Evolutionary conservation across 2,329 filamentous ascomycete genomes (phyloP).

Genomic region (Xylaria sp.): DNA sequence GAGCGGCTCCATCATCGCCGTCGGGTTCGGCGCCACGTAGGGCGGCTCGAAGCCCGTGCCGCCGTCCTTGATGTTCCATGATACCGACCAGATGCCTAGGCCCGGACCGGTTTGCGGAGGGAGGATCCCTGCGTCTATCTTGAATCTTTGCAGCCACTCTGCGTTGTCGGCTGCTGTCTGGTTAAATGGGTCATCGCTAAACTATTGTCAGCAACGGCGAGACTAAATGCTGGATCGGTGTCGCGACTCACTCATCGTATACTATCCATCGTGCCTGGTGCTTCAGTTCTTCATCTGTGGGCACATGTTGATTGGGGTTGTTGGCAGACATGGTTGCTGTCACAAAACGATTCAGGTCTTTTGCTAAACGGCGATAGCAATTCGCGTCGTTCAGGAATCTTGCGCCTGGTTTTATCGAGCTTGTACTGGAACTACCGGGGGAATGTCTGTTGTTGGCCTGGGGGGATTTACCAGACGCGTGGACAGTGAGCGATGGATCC

Average conservation of each 20-base stretch:
- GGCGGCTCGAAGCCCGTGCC: constrained; percentile 67
- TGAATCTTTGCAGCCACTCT: constrained; percentile 72
- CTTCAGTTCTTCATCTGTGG: constrained; percentile 69
- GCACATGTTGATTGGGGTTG: constrained; percentile 69
- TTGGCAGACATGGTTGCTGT: constrained; percentile 65
- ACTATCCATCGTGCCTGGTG: constrained; percentile 71
- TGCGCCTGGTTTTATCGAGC: constrained; percentile 45
- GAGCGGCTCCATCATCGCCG: constrained; percentile 50
- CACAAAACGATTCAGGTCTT: constrained; percentile 64
- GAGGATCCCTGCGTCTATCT: constrained; percentile 65
- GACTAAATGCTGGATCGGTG: not conserved
- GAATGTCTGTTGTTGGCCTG: constrained; percentile 22
- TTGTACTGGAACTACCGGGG: constrained; percentile 16
- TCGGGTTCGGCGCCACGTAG: constrained; percentile 58
- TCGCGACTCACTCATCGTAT: constrained; percentile 66
- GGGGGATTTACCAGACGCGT: constrained; percentile 3
- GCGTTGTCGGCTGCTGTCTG: constrained; percentile 71
- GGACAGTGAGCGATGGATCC: not conserved
- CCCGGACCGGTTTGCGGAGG: constrained; percentile 61
- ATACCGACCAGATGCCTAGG: constrained; percentile 51
- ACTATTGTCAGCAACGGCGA: not conserved
- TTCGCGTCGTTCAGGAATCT: constrained; percentile 69
- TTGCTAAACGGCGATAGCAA: constrained; percentile 66
- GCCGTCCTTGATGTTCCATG: constrained; percentile 62
- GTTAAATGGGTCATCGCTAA: constrained; percentile 71